Evolutionary conservation across 352 stramenopile species (phyloP), one percentile per base, ranked within the genome.

Genomic region (Phytophthora vignae): DNA sequence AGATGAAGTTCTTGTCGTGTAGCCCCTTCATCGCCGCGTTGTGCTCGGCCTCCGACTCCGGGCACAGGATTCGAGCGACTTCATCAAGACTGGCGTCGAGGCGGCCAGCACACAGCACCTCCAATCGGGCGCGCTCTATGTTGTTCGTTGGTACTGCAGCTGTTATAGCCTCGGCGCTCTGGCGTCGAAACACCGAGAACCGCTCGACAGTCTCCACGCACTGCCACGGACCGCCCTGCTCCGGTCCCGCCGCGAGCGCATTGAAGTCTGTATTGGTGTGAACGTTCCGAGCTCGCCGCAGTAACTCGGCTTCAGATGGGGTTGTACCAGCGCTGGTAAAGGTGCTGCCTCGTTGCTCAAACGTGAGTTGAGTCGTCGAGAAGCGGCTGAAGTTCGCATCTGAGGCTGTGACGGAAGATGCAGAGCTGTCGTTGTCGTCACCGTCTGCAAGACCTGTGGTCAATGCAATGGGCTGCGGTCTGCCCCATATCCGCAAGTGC

Each of bases 1-100:
- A 78, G 46, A 78, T 78, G 58, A 78, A 78, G 29, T 53, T 64
- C 27, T 79, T 73, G 21, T 58, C 70, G 61, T 82, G 70, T 6
- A 83, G 55, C 3, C 67, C 78, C 10, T 9, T 56, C 78, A 85
- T 85, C 11, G 60, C 53, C 0, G 69, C 52, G 25, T 74, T 67
- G 55, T 81, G 81, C 11, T 68, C 62, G 12, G 67, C 59, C 49
- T 72, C 64, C 15, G 55, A 61, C 9, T 31, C 48, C 1, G 69
- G 52, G 1, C 64, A 54, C 14, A 80, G 61, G 33, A 75, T 69
- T 14, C 64, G 60, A 14, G 66, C 65, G 11, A 78, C 21, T 54
- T 78, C 74, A 42, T 78, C 70, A 5, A 74, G 9, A 42, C 69
- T 76, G 1, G 72, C 61, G 15, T 71, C 67, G 2, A 79, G 12